A percentile compares a stretch with the other conserved stretches of the same genome.
These are phyloP conservation scores for Breynia disticha DNA, from an alignment of 441 rosid species.

Conservation along the genomic window DNA sequence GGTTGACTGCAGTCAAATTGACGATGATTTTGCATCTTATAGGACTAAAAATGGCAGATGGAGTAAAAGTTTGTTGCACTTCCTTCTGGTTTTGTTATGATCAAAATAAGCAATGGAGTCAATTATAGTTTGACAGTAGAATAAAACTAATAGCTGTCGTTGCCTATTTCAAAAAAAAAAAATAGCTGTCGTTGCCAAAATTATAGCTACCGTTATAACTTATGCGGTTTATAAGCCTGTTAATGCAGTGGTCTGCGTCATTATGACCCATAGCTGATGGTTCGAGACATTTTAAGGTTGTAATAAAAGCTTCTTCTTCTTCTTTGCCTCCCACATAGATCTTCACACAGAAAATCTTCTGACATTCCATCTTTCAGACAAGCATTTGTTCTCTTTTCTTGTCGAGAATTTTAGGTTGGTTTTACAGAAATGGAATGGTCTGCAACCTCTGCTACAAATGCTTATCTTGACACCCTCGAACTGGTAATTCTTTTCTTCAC, in stretches of 20 bases:
- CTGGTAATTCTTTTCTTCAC: conserved; percentile 18
- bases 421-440: conserved; percentile 31
- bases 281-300: not conserved
- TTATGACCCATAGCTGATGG: not conserved
- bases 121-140: too few relatives aligned
- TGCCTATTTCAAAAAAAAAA: too few relatives aligned
- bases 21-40: too few relatives aligned
- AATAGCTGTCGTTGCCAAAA: not conserved
- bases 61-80: too few relatives aligned
- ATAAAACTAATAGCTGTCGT: not conserved
- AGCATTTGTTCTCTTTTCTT: not conserved
- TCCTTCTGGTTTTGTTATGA: too few relatives aligned
- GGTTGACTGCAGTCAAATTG: too few relatives aligned
- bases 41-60: too few relatives aligned
- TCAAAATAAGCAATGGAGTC: too few relatives aligned
- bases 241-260: conserved; percentile 2
- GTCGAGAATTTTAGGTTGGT: not conserved
- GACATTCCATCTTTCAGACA: not conserved
- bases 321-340: conserved; percentile 2
- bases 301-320: not conserved
- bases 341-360: not conserved
- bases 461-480: conserved; percentile 32
- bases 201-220: conserved; percentile 8
- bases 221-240: not conserved
- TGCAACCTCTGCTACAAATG: conserved; percentile 33